phyloP scores from a whole-genome alignment of 192 early-diverging fungal species.

The Rhizophagus clarus region DNA sequence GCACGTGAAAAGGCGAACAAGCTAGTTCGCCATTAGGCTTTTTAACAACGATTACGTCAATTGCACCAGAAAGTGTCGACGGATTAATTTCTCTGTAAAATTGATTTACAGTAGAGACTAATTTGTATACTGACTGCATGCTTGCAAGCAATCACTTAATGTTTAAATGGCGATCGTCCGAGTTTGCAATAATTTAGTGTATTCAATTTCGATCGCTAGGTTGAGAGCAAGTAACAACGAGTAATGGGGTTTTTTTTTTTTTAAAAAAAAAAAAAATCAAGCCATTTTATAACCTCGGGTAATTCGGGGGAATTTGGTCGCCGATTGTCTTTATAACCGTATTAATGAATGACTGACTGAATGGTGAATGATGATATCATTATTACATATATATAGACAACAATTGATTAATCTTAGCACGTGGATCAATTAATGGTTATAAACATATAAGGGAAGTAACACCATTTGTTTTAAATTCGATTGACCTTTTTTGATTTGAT shows the following conservation, averaged over 20 bases:
- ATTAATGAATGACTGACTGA: too few relatives aligned
- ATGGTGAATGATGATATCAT: too few relatives aligned
- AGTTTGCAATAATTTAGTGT: not conserved
- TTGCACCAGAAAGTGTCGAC: conserved; percentile 94
- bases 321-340: too few relatives aligned
- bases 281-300: too few relatives aligned
- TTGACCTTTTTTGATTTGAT: not conserved
- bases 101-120: conserved; percentile 79
- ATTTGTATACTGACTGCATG: conserved; percentile 50
- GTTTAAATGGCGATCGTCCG: not conserved
- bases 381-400: too few relatives aligned
- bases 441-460: not conserved
- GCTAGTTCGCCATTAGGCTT: conserved; percentile 77
- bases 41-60: conserved; percentile 97
- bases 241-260: too few relatives aligned
- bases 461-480: not conserved
- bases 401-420: too few relatives aligned
- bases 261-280: too few relatives aligned
- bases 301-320: too few relatives aligned
- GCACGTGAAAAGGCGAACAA: conserved; percentile 97
- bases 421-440: too few relatives aligned
- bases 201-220: not conserved
- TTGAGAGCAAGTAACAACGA: too few relatives aligned
- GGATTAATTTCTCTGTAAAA: conserved; percentile 98
- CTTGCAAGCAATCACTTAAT: not conserved